These are phyloP conservation scores for Vitis hybrid DNA, from an alignment of 177 flowering plant genomes.

Conservation along the genomic window DNA sequence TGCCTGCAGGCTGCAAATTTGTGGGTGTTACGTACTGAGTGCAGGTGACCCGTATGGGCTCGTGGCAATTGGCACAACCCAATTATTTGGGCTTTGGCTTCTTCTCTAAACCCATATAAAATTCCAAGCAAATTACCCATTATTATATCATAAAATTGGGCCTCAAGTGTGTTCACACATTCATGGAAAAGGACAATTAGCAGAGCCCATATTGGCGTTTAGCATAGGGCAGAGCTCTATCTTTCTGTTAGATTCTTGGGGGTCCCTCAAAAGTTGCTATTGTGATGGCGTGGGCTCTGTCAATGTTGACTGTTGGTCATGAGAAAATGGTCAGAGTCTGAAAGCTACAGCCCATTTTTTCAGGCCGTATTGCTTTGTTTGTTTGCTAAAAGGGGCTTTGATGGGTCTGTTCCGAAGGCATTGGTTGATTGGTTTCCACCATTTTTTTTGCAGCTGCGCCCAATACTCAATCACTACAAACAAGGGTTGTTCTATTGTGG, in stretches of 20 bases:
- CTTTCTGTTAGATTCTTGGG: slow-evolving; percentile 17
- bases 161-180: background rate
- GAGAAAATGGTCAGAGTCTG: background rate
- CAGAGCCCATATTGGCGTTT: slow-evolving; percentile 1
- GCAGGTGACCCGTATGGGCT: background rate
- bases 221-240: slow-evolving; percentile 1
- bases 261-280: slow-evolving; percentile 10
- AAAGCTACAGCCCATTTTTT: slow-evolving; percentile 2
- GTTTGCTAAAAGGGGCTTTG: background rate
- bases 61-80: background rate
- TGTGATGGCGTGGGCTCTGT: background rate
- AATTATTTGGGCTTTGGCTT: background rate
- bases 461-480: too few species aligned
- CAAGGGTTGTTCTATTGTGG: too few species aligned
- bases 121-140: background rate
- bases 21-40: slow-evolving; percentile 2
- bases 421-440: background rate
- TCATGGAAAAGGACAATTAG: slow-evolving; percentile 7
- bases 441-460: too few species aligned
- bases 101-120: background rate
- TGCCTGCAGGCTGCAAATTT: background rate
- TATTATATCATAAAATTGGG: background rate
- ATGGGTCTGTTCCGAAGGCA: background rate
- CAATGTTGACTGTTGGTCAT: slow-evolving; percentile 15
- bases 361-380: slow-evolving; percentile 17